Base-by-base conservation (phyloP, 2,329 filamentous ascomycete genomes). In the Corinectria fuckeliana region DNA sequence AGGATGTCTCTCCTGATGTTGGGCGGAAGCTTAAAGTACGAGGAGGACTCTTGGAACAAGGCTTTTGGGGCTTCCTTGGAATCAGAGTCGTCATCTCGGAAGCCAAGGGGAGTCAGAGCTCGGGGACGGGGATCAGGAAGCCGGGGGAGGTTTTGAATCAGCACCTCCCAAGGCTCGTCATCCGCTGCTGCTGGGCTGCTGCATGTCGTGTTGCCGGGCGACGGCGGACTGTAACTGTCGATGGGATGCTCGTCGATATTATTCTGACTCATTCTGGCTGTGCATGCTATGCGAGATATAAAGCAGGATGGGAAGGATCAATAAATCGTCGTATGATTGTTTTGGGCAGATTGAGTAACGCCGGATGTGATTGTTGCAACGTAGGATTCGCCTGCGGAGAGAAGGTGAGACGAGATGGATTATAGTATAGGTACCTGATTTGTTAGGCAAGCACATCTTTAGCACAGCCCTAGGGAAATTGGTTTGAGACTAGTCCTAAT, bases 1-100 rank as follows among this genome's bases (percentile, higher is more conserved):
- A 58, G 21, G 21, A 58, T 58, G 23, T 58, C 56, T 16, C 21
- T 32, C n/a, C 49, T 39, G 7, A 58, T 28, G 25, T 44, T 48
- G 9, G 56, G 56, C 21, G 48, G 56, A 26, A 58, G 30, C 18
- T 16, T 49, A 25, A 58, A 58, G 21, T 38, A 55, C 4, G 26
- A 13, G 5, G 32, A 13, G 6, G 13, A 36, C 14, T 36, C 32
- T 36, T 36, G 32, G 13, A 36, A 36, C 8, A 36, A 4, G 13
- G 32, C 32, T 36, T 36, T n/a, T 14, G 32, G 32, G 13, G 11
- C 32, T 36, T 36, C 4, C 4, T 32, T 32, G 1, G 28, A 32
- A 13, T 32, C 8, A 14, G 32, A 13, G 13, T 36, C 32, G 32
- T 11, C 13, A n/a, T 36, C 9, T 14, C 32, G 32, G 13, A 36